phyloP scores from a whole-genome alignment of 768 basidiomycete species.

The Serendipita sp. region DNA sequence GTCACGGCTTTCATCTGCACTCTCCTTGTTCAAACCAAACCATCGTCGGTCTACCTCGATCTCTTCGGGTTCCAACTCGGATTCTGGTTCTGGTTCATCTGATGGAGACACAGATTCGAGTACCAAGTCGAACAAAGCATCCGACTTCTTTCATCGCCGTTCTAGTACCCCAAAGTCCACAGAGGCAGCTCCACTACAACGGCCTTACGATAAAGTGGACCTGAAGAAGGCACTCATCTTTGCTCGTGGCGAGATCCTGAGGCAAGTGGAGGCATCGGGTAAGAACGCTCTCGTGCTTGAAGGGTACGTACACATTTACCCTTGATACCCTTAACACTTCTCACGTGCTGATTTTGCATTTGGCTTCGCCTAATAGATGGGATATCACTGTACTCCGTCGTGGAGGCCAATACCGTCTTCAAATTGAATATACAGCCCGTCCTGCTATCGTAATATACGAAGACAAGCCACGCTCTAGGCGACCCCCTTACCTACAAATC shows the following conservation, averaged over 20 bases:
- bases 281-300: conserved; percentile 1
- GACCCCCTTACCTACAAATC: not conserved
- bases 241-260: not conserved
- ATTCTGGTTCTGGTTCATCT: not conserved
- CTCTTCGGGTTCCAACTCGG: not conserved
- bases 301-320: not conserved
- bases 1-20: not conserved
- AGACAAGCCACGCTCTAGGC: not conserved
- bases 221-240: conserved; percentile 4
- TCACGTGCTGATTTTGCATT: not conserved
- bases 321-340: not conserved
- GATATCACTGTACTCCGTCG: not conserved
- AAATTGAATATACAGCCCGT: conserved; percentile 2
- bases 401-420: not conserved
- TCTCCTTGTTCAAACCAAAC: not conserved
- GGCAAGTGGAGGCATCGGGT: conserved; percentile 3
- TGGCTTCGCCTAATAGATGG: not conserved
- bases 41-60: not conserved
- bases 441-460: not conserved
- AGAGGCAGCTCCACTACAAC: not conserved
- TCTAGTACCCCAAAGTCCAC: not conserved
- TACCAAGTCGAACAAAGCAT: not conserved
- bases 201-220: not conserved
- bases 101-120: conserved; percentile 3
- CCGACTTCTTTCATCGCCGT: not conserved